Evolutionary conservation across 805 yeast genomes (phyloP).

Genomic region (Candida chauliodis): DNA sequence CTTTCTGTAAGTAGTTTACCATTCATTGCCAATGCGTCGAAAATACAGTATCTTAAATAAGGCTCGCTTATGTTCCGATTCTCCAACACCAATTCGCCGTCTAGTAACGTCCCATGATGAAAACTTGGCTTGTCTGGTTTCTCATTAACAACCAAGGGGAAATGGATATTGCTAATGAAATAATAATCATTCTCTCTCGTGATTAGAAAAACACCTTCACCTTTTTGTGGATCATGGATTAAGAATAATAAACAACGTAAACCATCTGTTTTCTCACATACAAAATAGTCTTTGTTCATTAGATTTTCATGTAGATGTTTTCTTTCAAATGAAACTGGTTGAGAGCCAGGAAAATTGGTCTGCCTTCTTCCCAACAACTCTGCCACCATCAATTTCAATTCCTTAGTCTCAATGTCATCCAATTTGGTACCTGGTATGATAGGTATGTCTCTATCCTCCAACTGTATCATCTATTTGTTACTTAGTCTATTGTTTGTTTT

Average conservation of each 20-base stretch:
- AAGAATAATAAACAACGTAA: conserved; percentile 75
- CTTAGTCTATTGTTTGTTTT: not conserved
- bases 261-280: conserved; percentile 96
- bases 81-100: conserved; percentile 89
- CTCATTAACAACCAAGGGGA: conserved; percentile 54
- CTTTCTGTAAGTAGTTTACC: conserved; percentile 68
- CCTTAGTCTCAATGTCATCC: conserved; percentile 67
- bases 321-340: conserved; percentile 87
- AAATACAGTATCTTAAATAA: conserved; percentile 70
- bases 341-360: conserved; percentile 83
- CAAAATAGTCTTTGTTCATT: conserved; percentile 74
- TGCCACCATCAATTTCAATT: conserved; percentile 66
- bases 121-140: conserved; percentile 49
- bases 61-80: conserved; percentile 53
- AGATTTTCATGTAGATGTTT: conserved; percentile 65
- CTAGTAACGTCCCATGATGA: conserved; percentile 86
- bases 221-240: conserved; percentile 63
- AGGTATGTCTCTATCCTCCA: conserved; percentile 60
- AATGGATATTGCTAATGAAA: conserved; percentile 77
- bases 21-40: conserved; percentile 86
- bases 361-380: conserved; percentile 52
- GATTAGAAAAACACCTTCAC: conserved; percentile 85
- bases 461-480: conserved; percentile 26
- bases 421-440: conserved; percentile 81
- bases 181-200: conserved; percentile 87